Evolutionary conservation across 768 basidiomycete species (phyloP).

Genomic region (Kwoniella shandongensis): DNA sequence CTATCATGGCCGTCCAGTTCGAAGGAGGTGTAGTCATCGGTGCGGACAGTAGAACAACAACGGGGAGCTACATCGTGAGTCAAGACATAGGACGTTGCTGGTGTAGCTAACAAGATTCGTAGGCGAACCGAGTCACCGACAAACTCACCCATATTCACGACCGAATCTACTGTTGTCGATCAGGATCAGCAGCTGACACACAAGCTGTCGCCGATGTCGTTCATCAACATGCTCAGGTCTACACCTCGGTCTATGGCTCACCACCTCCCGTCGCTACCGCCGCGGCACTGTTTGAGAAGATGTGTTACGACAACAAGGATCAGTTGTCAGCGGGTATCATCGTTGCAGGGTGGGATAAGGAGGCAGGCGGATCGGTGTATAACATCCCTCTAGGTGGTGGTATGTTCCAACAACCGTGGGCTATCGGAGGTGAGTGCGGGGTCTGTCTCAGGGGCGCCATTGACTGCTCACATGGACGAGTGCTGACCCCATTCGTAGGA

Average conservation of each 20-base stretch:
- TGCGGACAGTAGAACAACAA: slow-evolving; percentile 95
- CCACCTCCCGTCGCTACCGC: slow-evolving; percentile 78
- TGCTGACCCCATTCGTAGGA: slow-evolving; percentile 56
- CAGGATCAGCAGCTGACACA: slow-evolving; percentile 95
- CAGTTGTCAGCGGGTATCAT: slow-evolving; percentile 87
- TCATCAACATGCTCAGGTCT: slow-evolving; percentile 75
- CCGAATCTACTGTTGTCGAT: slow-evolving; percentile 98
- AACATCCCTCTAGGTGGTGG: slow-evolving; percentile 97
- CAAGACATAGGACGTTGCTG: no score
- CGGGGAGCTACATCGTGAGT: slow-evolving; percentile 89
- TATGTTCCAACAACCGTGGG: slow-evolving; percentile 96
- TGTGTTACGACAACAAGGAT: slow-evolving; percentile 96
- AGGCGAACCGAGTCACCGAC: slow-evolving; percentile 98
- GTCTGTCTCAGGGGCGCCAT: no score
- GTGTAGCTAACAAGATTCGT: neutral
- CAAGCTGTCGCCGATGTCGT: slow-evolving; percentile 90
- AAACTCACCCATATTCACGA: slow-evolving; percentile 96
- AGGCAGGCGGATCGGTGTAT: slow-evolving; percentile 86
- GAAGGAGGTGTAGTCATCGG: slow-evolving; percentile 91
- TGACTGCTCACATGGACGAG: no score
- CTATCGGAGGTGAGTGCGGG: slow-evolving; percentile 76
- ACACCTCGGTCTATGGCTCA: slow-evolving; percentile 64
- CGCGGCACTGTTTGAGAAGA: slow-evolving; percentile 75
- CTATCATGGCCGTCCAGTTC: slow-evolving; percentile 99
- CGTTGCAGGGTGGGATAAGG: slow-evolving; percentile 95